Evolutionary conservation across 352 stramenopile species (phyloP), one percentile per base, ranked within the genome.

Genomic region (Globisporangium sylvaticum): DNA sequence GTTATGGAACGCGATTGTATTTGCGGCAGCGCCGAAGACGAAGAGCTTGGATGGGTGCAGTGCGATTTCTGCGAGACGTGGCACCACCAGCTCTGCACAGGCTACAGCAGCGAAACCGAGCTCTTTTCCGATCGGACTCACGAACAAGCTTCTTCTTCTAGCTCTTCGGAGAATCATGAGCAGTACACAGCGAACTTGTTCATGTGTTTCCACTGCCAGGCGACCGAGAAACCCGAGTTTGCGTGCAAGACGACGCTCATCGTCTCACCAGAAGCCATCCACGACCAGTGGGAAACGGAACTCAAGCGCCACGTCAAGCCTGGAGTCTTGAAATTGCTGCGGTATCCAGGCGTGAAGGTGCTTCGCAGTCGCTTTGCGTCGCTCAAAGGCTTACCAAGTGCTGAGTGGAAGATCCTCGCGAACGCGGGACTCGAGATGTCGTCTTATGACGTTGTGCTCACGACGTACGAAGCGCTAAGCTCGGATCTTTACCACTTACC

Each of bases 231-330:
- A 4, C 67, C 81, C 31, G 58, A 66, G 31, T 76, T 88, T 22
- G 53, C 73, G 4, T 80, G 76, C 70, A 85, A 88, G 69, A 88
- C 89, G 10, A 98, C 93, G 25, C 73, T 98, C n/a, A 98, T 98
- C 54, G 91, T 98, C 1, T 96, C 90, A 1, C 95, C 95, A 3
- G 77, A 91, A 60, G 80, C 94, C 22, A 98, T 98, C 66, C 71
- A 96, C 48, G 70, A 82, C 37, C 95, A 98, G 70, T 98, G 95
- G 95, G 72, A 91, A 37, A 72, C 73, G 2, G 95, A 98, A 69
- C 82, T 98, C 46, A 78, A 79, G 56, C 76, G 82, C 7, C 93
- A 98, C 69, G 87, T 95, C 14, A 76, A 68, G 5, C 67, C 72
- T 1, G 81, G 75, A 1, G 56, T 74, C 10, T 48, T 95, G 0